phyloP scores from a whole-genome alignment of 305 asterid species.

The Solanum aculeatissimum region DNA sequence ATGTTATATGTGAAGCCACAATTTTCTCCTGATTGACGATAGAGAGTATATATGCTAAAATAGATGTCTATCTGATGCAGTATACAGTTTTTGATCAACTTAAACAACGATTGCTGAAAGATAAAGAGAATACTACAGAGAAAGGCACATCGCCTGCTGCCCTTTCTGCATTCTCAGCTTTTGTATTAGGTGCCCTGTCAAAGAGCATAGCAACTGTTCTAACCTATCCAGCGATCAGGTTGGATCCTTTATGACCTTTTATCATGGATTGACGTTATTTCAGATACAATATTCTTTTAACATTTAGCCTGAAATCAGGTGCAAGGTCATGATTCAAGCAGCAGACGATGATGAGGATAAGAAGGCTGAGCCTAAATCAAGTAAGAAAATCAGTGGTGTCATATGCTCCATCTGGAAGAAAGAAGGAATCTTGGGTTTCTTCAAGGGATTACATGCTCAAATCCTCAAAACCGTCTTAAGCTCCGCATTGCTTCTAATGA shows the following conservation, averaged over 20 bases:
- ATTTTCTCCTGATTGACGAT: neutral
- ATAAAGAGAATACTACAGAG: neutral
- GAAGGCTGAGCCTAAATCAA: conserved; percentile 11
- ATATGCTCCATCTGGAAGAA: conserved; percentile 21
- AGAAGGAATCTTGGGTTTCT: conserved; percentile 30
- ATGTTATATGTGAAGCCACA: neutral
- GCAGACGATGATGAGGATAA: conserved; percentile 13
- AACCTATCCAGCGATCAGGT: conserved; percentile 41
- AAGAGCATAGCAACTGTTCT: conserved; percentile 33
- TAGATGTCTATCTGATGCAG: conserved; percentile 9
- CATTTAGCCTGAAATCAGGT: conserved; percentile 13
- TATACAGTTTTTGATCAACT: conserved; percentile 39
- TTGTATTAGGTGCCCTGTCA: conserved; percentile 29
- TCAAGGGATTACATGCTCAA: conserved; percentile 32
- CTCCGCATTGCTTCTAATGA: conserved; percentile 31
- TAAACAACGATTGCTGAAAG: conserved; percentile 18
- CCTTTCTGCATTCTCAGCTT: conserved; percentile 38
- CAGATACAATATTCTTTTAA: neutral
- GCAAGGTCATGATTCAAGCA: conserved; percentile 40
- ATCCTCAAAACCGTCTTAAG: conserved; percentile 35
- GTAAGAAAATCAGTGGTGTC: conserved; percentile 12
- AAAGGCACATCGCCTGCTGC: conserved; percentile 7
- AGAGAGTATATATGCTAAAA: neutral
- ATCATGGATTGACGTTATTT: neutral
- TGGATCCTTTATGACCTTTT: neutral